Percentiles rank a stretch among this genome's conserved stretches.
phyloP scores from a whole-genome alignment of 2,329 filamentous ascomycete genomes.

The Chrysoporthe deuterocubensis region DNA sequence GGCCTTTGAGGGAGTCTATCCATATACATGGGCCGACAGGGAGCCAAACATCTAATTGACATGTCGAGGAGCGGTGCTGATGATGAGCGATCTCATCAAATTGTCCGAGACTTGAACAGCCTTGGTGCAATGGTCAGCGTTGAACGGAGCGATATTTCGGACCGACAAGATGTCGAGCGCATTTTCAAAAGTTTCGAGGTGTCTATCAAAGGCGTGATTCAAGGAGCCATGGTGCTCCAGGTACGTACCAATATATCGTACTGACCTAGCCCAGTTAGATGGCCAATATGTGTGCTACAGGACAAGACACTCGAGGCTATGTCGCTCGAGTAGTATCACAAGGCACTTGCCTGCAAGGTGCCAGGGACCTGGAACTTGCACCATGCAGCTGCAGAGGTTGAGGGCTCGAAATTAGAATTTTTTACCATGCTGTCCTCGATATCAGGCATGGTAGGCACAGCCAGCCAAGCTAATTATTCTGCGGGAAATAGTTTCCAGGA shows the following conservation, averaged over 20 bases:
- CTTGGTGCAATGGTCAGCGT: background rate
- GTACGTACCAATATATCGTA: background rate
- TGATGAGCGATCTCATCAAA: background rate
- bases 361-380: no score
- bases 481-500: no score
- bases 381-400: no score
- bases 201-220: constrained; percentile 11
- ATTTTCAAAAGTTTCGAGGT: background rate
- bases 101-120: background rate
- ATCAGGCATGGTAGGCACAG: no score
- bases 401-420: no score
- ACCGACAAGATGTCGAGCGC: background rate
- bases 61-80: constrained; percentile 6
- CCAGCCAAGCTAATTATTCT: no score
- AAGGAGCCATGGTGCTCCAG: constrained; percentile 22
- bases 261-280: no score
- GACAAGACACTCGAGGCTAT: no score
- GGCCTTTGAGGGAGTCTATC: constrained; percentile 15
- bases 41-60: constrained; percentile 6
- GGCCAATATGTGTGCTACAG: no score
- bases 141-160: background rate
- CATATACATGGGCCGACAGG: constrained; percentile 7
- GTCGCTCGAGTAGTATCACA: no score
- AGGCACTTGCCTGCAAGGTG: no score
- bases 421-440: no score